Base-by-base conservation (phyloP, 768 basidiomycete species). In the Lentinula raphanica region DNA sequence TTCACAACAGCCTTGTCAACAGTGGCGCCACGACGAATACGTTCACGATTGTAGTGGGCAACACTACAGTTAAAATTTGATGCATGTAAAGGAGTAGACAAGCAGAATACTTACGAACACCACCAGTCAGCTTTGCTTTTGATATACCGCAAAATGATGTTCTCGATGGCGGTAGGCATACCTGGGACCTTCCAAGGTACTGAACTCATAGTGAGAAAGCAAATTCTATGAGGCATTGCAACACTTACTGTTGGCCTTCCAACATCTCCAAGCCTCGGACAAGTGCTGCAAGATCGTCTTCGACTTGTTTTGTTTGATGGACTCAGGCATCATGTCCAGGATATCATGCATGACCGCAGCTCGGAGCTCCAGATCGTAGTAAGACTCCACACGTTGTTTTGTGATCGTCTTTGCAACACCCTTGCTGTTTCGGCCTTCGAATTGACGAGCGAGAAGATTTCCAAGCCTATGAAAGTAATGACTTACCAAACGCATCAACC, bases 291-390 rank as follows among this genome's bases (percentile, higher is more conserved):
- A 68, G 63, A 99, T 98, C 11, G 97, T 98, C 79, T 99, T 99
- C n/a, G 94, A 87, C 78, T 99, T 98, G 76, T 98, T 99, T 74
- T 95, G 94, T 74, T 95, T 95, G 78, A 98, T 95, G 2, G 92
- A 94, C 72, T 98, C 97, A 6, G 97, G 97, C 96, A 98, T 98
- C 96, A 98, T 98, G 77, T 98, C 96, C 64, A 99, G 79, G 65
- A 99, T 98, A 72, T 99, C 96, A 75, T 98, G 96, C 97, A 99
- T 98, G 66, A 99, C 96, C 48, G 97, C 95, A 0, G 97, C 97
- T 55, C 97, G 88, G 44, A 99, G 77, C 69, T 99, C 97, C 35
- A 99, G 80, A 71, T 99, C 97, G 66, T 95, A 98, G 71, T 99
- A 97, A 8, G 94, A 97, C 73, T 99, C 97, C 13, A 98, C 97